Evolutionary conservation across 2,329 filamentous ascomycete genomes (phyloP).

Genomic region (Lojkania enalia): DNA sequence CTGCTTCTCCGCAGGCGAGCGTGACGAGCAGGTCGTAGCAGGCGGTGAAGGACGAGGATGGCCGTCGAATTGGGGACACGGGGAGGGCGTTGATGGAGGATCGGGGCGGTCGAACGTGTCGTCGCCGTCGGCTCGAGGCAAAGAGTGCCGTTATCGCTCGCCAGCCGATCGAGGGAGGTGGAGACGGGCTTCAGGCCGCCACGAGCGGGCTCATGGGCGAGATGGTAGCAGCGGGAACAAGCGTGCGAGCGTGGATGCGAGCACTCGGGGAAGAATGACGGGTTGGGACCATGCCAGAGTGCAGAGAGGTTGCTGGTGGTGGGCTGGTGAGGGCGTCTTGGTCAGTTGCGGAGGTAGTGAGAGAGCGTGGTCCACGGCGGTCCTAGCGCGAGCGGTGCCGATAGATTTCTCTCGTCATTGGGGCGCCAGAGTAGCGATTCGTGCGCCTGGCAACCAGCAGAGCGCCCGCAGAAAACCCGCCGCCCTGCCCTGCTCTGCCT

Average conservation of each 20-base stretch:
- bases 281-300: conserved; percentile 21
- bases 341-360: conserved; percentile 4
- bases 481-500: neutral
- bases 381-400: conserved; percentile 4
- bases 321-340: conserved; percentile 6
- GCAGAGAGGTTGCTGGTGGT: conserved; percentile 7
- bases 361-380: neutral
- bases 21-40: conserved; percentile 16
- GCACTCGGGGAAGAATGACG: conserved; percentile 27
- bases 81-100: conserved; percentile 18
- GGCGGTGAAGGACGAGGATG: conserved; percentile 15
- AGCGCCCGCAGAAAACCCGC: neutral
- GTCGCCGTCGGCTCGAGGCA: conserved; percentile 22
- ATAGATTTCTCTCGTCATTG: conserved; percentile 1
- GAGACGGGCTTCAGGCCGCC: conserved; percentile 28
- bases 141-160: conserved; percentile 30
- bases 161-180: conserved; percentile 30
- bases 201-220: conserved; percentile 21
- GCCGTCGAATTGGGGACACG: conserved; percentile 15
- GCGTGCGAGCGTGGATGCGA: conserved; percentile 10
- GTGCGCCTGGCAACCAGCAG: neutral
- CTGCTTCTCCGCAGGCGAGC: conserved; percentile 27
- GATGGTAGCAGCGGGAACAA: conserved; percentile 9
- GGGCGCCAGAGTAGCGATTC: neutral
- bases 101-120: conserved; percentile 11